phyloP scores from a whole-genome alignment of 2,329 filamentous ascomycete species.

The Calonectria fujianensis region DNA sequence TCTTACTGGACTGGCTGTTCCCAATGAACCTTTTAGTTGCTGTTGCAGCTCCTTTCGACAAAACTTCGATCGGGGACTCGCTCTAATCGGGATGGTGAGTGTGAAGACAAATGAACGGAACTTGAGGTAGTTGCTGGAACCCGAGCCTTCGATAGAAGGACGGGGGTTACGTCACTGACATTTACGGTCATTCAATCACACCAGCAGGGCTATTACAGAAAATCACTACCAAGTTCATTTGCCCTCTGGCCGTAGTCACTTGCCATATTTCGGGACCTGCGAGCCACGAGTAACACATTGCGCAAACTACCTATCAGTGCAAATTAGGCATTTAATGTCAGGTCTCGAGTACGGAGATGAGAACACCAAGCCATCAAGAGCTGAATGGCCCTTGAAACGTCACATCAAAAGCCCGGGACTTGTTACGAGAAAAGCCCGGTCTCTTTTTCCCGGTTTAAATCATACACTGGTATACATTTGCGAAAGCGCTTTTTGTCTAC shows the following conservation, averaged over 20 bases:
- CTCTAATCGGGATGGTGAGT: background rate
- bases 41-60: background rate
- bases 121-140: background rate
- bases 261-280: background rate
- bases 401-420: background rate
- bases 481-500: conserved; percentile 60
- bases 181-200: background rate
- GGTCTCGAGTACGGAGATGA: background rate
- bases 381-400: background rate
- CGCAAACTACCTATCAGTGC: background rate
- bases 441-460: conserved; percentile 48
- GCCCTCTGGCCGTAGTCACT: background rate
- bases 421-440: conserved; percentile 33
- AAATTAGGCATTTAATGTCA: too few relatives aligned
- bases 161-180: background rate
- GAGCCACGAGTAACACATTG: background rate
- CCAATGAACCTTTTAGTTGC: background rate
- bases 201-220: background rate
- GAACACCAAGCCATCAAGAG: background rate
- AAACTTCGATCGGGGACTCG: background rate
- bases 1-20: background rate
- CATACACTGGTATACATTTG: conserved; percentile 64
- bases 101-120: background rate
- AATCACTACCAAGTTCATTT: background rate
- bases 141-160: background rate